Evolutionary conservation across 1,284 basidiomycete genomes (phyloP), one percentile per base, ranked within the genome.

Genomic region (Apiotrichum brassicae): DNA sequence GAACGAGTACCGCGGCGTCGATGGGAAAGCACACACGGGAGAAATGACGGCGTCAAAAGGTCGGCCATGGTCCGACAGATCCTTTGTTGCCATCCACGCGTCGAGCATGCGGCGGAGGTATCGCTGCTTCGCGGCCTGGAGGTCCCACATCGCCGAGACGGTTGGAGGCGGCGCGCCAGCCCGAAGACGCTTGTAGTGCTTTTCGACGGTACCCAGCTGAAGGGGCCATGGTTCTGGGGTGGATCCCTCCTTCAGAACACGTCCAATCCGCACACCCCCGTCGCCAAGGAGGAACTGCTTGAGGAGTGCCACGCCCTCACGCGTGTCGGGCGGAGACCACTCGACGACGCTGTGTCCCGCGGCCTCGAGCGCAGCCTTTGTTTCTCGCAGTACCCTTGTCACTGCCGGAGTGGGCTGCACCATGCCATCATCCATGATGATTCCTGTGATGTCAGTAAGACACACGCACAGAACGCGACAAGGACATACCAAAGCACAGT

Each of bases 351-450:
- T 74, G 62, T 88, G 84, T 0, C 86, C 85, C 6, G 81, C 81
- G 6, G 69, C 75, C 18, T 77, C 52, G 22, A 89, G 70, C 0
- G 82, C 82, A 2, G 72, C 63, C 61, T 79, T 79, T 2, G 78
- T 76, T 42, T 72, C 75, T 59, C 80, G 75, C 33, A 88, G 68
- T 1, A 80, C 85, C 30, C 85, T 75, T 16, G 62, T 67, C n/a
- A 87, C 66, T 0, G 86, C 84, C 0, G 86, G 85, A 53, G 84
- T 80, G 3, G 86, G 86, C 8, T 71, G 60, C 5, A 79, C 66
- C 14, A 77, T 48, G 1, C 78, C 83, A 59, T 83, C 77, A 54
- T 84, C 46, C 73, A 62, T 49, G 19, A 53, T 25, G 14, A 72
- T 75, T 8, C 80, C 81, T 19, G 68, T 63, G 3, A 18, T 28